Conservation (phyloP, 768 basidiomycete species). For the Mycena albidolilacea region DNA sequence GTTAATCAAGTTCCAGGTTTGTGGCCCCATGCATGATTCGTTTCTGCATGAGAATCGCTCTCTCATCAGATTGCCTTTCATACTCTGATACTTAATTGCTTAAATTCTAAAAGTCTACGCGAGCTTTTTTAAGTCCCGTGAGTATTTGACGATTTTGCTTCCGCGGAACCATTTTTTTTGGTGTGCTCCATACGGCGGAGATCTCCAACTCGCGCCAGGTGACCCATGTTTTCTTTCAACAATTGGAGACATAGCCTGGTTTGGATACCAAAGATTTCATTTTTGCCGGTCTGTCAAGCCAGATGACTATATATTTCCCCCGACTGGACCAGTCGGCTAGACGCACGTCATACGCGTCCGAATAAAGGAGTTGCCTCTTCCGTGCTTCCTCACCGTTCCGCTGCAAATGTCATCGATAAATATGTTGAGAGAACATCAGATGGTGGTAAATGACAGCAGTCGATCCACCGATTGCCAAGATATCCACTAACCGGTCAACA, state of each 20-base stretch:
- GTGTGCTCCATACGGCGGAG: not conserved
- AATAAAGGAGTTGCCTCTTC: slow-evolving; percentile 23
- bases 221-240: slow-evolving; percentile 19
- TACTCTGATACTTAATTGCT: slow-evolving; percentile 26
- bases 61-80: slow-evolving; percentile 38
- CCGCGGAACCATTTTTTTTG: slow-evolving; percentile 35
- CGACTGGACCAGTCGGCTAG: not conserved
- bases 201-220: slow-evolving; percentile 17
- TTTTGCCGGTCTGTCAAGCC: not conserved
- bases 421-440: slow-evolving; percentile 19
- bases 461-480: slow-evolving; percentile 17
- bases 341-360: slow-evolving; percentile 13
- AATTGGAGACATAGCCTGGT: slow-evolving; percentile 22
- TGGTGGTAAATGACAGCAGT: slow-evolving; percentile 14
- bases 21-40: slow-evolving; percentile 36
- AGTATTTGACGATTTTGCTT: slow-evolving; percentile 29
- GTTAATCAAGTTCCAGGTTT: slow-evolving; percentile 39
- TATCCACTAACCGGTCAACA: slow-evolving; percentile 1
- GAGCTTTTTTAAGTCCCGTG: slow-evolving; percentile 25
- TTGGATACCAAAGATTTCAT: not conserved
- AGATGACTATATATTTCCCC: slow-evolving; percentile 13
- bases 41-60: slow-evolving; percentile 30
- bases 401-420: slow-evolving; percentile 30
- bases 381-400: slow-evolving; percentile 12
- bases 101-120: slow-evolving; percentile 34